Base-by-base conservation (phyloP, 2,329 filamentous ascomycete species). In the Chrysoporthe deuterocubensis region DNA sequence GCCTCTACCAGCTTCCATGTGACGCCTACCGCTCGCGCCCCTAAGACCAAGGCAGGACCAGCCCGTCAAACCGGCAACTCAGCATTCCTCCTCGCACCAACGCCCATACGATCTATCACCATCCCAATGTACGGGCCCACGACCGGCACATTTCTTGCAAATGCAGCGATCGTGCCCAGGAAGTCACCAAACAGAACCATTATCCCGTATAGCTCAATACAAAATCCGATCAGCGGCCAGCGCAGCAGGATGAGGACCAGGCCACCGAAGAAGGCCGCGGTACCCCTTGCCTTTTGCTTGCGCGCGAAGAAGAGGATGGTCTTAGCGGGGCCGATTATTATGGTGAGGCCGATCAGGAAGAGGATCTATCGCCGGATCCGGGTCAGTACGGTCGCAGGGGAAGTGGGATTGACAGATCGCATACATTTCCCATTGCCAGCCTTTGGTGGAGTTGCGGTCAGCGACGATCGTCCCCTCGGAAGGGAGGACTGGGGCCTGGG, bases 351-450 rank as follows among this genome's bases (percentile, higher is more conserved):
- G 82, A 97, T 93, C 65, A 99, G 89, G 85, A 99, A 98, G 79
- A 99, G 93, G 79, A 99, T 96, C 93, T 97, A 75, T 59, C 59
- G 68, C 67, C 68, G 58, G 64, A 69, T 63, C 71, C 68, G 46
- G 43, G 26, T 67, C 52, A 60, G 21, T 63, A 46, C 70, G 21
- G 50, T 67, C 64, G 64, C 65, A 66, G 64, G 26, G 54, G 62
- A 11, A 16, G 54, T 37, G 11, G 52, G 42, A 4, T 42, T 42
- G 44, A 46, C 50, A 65, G 56, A 14, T 42, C 54, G 71, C 83
- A 75, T 87, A 95, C 92, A 77, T 98, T 98, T 82, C 96, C 96
- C 96, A 98, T 98, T 73, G 95, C 95, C 67, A 99, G 89, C 89
- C 92, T 96, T 72, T 54, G 43, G 57, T 62, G 43, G 5, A 40